A percentile compares a stretch with the other conserved stretches of the same genome.
phyloP scores from a whole-genome alignment of 441 rosid genomes.

The Gossypium gossypioides region DNA sequence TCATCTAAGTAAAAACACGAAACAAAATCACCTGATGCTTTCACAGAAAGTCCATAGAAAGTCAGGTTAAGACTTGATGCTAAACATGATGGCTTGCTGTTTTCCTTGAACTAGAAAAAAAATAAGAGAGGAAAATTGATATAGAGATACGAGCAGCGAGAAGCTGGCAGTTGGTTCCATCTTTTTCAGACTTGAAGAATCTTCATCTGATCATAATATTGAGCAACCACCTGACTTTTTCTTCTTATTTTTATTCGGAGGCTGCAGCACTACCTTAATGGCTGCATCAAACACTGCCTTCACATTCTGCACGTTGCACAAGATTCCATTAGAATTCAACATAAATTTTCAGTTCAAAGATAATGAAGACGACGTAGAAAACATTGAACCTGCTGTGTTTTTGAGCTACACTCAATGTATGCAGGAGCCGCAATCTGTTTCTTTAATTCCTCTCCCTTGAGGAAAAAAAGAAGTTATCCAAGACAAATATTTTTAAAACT shows the following conservation, averaged over 20 bases:
- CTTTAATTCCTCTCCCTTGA: slow-evolving; percentile 88
- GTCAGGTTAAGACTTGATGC: slow-evolving; percentile 24
- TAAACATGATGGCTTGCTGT: slow-evolving; percentile 28
- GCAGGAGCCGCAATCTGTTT: slow-evolving; percentile 70
- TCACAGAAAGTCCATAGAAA: slow-evolving; percentile 20
- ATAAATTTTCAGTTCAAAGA: background rate
- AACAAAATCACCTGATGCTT: slow-evolving; percentile 23
- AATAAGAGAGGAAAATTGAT: background rate
- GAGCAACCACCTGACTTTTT: slow-evolving; percentile 52
- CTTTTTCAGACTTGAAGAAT: slow-evolving; percentile 23
- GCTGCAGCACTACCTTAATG: slow-evolving; percentile 71
- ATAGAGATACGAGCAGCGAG: slow-evolving; percentile 8
- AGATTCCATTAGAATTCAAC: slow-evolving; percentile 3
- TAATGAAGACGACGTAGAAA: background rate
- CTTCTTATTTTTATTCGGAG: slow-evolving; percentile 80
- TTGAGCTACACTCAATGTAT: slow-evolving; percentile 83
- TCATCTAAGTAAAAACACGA: slow-evolving; percentile 10
- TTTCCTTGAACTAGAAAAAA: slow-evolving; percentile 5
- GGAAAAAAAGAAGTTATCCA: slow-evolving; percentile 1
- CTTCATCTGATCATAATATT: slow-evolving; percentile 49
- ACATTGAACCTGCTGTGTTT: slow-evolving; percentile 68
- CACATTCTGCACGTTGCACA: slow-evolving; percentile 42
- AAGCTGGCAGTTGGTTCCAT: slow-evolving; percentile 16
- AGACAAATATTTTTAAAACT: background rate
- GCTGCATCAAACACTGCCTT: slow-evolving; percentile 69